Conservation (phyloP, 2,329 filamentous ascomycete species). For the Paraphoma chrysanthemicola region DNA sequence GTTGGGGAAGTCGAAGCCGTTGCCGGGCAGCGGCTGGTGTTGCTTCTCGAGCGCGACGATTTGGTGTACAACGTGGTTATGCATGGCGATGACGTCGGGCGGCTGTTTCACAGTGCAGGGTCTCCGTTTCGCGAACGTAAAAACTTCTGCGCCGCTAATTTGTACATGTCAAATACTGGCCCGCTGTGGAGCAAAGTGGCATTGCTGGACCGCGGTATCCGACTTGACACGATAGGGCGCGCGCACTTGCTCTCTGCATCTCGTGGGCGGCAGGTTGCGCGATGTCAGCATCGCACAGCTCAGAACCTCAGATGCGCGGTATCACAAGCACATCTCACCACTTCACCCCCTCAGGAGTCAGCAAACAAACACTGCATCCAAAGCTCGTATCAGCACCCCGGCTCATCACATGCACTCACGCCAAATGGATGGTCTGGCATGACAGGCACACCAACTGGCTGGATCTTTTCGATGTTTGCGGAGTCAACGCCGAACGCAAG, state of each 20-base stretch:
- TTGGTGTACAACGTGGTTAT: conserved; percentile 39
- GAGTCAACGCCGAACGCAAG: neutral
- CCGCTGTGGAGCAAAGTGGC: neutral
- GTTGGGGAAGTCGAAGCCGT: conserved; percentile 51
- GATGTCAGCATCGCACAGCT: neutral
- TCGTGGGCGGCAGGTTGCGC: too few species aligned
- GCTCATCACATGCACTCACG: neutral
- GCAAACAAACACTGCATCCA: neutral
- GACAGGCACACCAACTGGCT: neutral
- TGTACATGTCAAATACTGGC: neutral
- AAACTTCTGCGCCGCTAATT: neutral
- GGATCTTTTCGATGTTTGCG: neutral
- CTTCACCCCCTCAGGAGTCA: neutral
- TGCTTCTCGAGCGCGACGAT: conserved; percentile 56
- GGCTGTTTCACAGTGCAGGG: conserved; percentile 2
- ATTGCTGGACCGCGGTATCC: neutral
- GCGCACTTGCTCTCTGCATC: neutral
- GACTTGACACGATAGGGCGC: neutral
- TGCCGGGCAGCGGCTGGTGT: conserved; percentile 48
- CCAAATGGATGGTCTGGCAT: neutral
- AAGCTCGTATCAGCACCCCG: neutral
- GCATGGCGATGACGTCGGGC: conserved; percentile 26
- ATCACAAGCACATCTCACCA: neutral
- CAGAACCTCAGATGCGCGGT: neutral
- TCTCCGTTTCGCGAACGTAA: neutral